phyloP scores from a whole-genome alignment of 176 grass and related monocot genomes.

The Bolboschoenus planiculmis region DNA sequence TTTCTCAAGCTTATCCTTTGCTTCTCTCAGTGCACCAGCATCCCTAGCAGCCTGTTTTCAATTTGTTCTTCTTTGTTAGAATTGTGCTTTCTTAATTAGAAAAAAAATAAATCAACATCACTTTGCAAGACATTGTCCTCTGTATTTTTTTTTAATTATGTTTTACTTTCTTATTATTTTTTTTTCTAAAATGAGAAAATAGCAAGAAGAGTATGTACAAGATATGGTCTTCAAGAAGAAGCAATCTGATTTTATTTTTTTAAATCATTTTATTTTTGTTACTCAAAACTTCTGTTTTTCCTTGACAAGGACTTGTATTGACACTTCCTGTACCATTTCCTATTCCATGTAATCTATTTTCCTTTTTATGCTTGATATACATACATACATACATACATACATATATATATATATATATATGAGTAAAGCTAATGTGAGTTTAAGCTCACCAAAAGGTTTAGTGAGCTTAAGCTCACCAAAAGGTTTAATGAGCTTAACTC shows the following conservation, averaged over 20 bases:
- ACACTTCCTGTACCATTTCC: not conserved
- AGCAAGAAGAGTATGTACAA: not conserved
- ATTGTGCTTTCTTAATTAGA: conserved; percentile 8
- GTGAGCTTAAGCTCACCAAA: no score
- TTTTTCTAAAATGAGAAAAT: not conserved
- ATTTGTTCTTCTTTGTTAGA: conserved; percentile 20
- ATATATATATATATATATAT: no score
- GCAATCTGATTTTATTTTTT: not conserved
- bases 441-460: no score
- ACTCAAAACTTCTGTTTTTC: not conserved
- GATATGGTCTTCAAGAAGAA: not conserved
- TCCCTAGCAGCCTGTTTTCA: conserved; percentile 83
- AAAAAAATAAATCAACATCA: not conserved
- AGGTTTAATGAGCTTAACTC: no score
- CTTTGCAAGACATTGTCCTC: not conserved
- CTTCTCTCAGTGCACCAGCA: conserved; percentile 83
- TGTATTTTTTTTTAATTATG: conserved; percentile 6
- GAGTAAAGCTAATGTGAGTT: no score
- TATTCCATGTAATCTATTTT: not conserved
- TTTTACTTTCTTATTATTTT: conserved; percentile 2
- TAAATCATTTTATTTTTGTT: not conserved
- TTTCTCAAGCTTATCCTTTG: conserved; percentile 94
- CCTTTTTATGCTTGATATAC: not conserved
- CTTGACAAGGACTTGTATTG: not conserved
- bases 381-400: no score